Evolutionary conservation across 305 asterid genomes (phyloP).

Genomic region (Striga hermonthica): DNA sequence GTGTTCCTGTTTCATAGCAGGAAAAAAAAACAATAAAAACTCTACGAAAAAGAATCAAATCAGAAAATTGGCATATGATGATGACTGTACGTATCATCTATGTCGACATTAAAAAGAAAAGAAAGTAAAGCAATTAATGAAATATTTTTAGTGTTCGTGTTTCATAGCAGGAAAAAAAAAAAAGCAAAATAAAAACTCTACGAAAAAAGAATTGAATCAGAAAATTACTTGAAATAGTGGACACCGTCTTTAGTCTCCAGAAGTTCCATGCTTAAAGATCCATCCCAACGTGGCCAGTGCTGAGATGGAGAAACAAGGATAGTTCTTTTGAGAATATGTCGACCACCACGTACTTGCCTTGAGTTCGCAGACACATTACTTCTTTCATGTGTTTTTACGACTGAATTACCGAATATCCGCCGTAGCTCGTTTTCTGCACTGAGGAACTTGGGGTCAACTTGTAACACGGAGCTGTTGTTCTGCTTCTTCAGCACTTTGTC

Average conservation of each 20-base stretch:
- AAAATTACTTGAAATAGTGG: slow-evolving; percentile 64
- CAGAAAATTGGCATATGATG: slow-evolving; percentile 49
- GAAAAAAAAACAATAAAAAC: too few relatives aligned
- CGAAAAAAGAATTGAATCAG: too few relatives aligned
- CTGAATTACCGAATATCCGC: slow-evolving; percentile 87
- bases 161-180: background rate
- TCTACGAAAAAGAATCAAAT: too few relatives aligned
- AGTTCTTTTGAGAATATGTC: slow-evolving; percentile 70
- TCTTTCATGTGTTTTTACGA: slow-evolving; percentile 73
- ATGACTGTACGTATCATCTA: slow-evolving; percentile 71
- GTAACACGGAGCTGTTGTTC: slow-evolving; percentile 46
- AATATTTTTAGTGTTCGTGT: background rate
- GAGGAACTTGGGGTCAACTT: slow-evolving; percentile 77
- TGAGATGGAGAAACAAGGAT: slow-evolving; percentile 80
- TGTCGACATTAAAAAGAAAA: too few relatives aligned
- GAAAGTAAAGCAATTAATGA: too few relatives aligned
- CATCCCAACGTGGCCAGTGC: slow-evolving; percentile 98
- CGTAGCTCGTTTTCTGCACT: slow-evolving; percentile 88
- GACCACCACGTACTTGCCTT: slow-evolving; percentile 57
- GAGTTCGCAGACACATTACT: slow-evolving; percentile 53
- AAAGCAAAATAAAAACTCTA: too few relatives aligned
- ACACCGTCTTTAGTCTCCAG: slow-evolving; percentile 60
- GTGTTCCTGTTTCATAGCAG: background rate
- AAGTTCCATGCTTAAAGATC: slow-evolving; percentile 85
- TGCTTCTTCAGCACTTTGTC: slow-evolving; percentile 40